Percentiles rank a stretch among this genome's conserved stretches.
Conservation (phyloP, 2,329 filamentous ascomycete species). For the Sclerotinia borealis region DNA sequence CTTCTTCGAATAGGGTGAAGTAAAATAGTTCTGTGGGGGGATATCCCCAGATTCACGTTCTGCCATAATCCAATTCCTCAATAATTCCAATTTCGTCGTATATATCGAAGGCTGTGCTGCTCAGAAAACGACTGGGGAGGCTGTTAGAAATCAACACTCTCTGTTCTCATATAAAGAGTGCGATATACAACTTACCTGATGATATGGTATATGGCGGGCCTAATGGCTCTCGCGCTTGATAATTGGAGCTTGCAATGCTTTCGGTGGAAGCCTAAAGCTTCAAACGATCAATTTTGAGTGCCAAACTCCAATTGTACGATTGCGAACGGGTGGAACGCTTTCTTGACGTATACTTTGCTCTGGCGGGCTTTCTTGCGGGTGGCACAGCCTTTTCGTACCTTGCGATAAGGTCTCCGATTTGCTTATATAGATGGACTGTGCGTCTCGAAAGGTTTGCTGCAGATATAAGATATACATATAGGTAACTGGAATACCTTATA, state of each 20-base stretch:
- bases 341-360: not conserved
- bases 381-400: not conserved
- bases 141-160: not conserved
- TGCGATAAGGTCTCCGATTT: not conserved
- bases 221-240: not conserved
- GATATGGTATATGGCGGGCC: not conserved
- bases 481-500: too few species aligned
- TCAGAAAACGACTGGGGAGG: not conserved
- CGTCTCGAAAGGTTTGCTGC: not conserved
- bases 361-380: not conserved
- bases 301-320: not conserved
- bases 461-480: not conserved
- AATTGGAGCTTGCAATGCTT: not conserved
- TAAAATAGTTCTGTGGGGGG: not conserved
- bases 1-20: not conserved
- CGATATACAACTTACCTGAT: not conserved
- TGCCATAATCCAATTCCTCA: not conserved
- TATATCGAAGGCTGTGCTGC: not conserved
- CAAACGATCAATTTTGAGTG: not conserved
- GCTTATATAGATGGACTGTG: not conserved
- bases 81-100: not conserved
- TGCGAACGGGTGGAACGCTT: not conserved
- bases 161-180: not conserved
- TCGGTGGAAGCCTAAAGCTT: slow-evolving; percentile 2
- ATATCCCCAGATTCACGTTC: not conserved